These are phyloP conservation scores for Sporothrix mexicana DNA, from an alignment of 2,329 filamentous ascomycete species.

Conservation along the genomic window DNA sequence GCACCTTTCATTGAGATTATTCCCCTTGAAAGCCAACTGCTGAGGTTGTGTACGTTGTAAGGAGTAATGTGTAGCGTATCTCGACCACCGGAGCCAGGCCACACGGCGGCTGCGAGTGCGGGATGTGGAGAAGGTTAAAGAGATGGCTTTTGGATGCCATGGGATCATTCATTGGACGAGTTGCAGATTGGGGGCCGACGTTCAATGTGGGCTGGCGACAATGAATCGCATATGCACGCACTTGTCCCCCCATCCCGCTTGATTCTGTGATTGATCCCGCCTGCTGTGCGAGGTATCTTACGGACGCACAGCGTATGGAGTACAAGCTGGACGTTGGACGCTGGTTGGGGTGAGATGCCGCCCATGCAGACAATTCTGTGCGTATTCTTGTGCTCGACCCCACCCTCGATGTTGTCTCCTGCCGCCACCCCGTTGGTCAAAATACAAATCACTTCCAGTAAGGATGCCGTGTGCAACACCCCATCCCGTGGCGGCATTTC, in stretches of 20 bases:
- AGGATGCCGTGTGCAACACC: neutral
- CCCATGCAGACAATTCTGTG: too few relatives aligned
- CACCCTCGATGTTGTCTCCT: neutral
- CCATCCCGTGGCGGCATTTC: neutral
- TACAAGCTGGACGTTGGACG: too few relatives aligned
- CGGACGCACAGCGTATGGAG: too few relatives aligned
- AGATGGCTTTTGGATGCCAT: neutral
- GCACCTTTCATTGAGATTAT: neutral
- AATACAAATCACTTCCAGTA: neutral
- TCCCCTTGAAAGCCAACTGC: too few relatives aligned
- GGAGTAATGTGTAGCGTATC: too few relatives aligned
- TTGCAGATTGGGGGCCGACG: neutral
- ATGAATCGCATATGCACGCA: neutral
- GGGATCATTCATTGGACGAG: constrained; percentile 2
- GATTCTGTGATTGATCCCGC: neutral
- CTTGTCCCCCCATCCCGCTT: neutral
- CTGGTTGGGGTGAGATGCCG: too few relatives aligned
- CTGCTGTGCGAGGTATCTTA: too few relatives aligned
- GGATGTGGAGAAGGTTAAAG: neutral
- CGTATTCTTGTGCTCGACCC: too few relatives aligned
- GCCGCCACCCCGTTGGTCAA: neutral
- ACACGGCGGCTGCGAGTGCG: constrained; percentile 11
- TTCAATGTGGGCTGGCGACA: neutral
- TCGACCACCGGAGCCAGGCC: neutral
- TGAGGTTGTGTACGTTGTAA: too few relatives aligned